phyloP scores from a whole-genome alignment of 192 early-diverging fungal species.

The Coemansia sp. region DNA sequence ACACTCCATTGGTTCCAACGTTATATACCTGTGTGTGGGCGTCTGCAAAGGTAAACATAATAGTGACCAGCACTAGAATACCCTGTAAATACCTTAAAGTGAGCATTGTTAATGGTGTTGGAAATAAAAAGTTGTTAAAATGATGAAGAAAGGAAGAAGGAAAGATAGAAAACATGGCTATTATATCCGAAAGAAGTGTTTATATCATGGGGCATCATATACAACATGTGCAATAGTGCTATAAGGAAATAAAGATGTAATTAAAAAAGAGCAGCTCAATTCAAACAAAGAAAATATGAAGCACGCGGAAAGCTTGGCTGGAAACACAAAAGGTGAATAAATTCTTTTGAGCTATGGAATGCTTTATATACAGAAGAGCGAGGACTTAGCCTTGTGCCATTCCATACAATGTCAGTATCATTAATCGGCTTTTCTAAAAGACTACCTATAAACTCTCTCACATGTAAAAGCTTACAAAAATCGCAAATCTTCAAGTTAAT shows the following conservation, averaged over 20 bases:
- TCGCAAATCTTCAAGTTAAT: background rate
- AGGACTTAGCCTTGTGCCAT: background rate
- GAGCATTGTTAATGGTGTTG: background rate
- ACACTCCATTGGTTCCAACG: conserved; percentile 7
- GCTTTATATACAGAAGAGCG: background rate
- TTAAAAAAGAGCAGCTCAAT: background rate
- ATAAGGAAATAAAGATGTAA: background rate
- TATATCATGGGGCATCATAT: too few species aligned
- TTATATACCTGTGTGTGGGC: conserved; percentile 20
- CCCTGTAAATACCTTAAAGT: background rate
- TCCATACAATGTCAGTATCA: background rate
- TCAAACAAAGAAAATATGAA: background rate
- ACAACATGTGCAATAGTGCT: too few species aligned
- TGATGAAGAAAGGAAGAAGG: background rate
- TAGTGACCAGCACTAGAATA: conserved; percentile 1
- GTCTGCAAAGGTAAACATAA: background rate
- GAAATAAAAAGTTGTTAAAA: background rate
- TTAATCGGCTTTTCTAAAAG: background rate
- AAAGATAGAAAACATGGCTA: background rate
- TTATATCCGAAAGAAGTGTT: too few species aligned
- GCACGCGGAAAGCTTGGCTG: background rate
- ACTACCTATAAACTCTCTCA: background rate
- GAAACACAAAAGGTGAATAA: background rate
- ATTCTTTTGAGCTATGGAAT: background rate
- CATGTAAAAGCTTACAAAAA: conserved; percentile 1